Percentiles rank a stretch among this genome's conserved stretches.
phyloP scores from a whole-genome alignment of 2,329 filamentous ascomycete genomes.

The Epichloe sibirici region DNA sequence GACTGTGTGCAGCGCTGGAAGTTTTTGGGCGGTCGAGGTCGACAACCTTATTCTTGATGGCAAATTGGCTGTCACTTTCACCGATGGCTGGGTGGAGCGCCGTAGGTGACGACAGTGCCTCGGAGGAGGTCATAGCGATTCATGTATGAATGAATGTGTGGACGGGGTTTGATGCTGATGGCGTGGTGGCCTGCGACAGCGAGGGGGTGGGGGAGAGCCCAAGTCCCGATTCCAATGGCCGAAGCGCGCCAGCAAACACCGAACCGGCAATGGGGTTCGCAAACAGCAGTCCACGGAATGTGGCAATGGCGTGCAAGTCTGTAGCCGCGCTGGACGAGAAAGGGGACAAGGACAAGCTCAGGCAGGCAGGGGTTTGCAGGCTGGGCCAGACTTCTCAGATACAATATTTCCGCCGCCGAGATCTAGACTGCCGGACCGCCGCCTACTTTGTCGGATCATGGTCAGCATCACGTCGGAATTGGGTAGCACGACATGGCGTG shows the following conservation, averaged over 20 bases:
- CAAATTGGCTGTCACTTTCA: constrained; percentile 10
- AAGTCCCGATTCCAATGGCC: constrained; percentile 14
- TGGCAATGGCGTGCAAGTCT: not conserved
- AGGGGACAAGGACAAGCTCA: too few relatives aligned
- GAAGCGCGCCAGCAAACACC: constrained; percentile 4
- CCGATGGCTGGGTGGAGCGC: constrained; percentile 40
- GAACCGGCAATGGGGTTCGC: constrained; percentile 2
- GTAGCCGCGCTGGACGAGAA: too few relatives aligned
- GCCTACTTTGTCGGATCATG: not conserved
- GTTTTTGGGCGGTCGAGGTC: constrained; percentile 10
- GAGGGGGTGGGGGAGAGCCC: not conserved
- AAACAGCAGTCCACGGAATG: not conserved
- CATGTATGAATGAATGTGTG: too few relatives aligned
- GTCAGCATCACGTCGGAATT: not conserved
- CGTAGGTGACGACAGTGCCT: constrained; percentile 30
- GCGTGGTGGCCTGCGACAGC: not conserved
- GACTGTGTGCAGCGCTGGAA: constrained; percentile 8
- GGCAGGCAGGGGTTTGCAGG: too few relatives aligned
- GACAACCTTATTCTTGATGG: constrained; percentile 6
- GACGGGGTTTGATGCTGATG: not conserved
- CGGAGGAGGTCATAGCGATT: constrained; percentile 20
- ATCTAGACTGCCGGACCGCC: not conserved
- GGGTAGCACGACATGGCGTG: not conserved
- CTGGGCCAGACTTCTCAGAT: too few relatives aligned
- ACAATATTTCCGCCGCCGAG: not conserved